Evolutionary conservation across 331 rosid species (phyloP).

Genomic region (Pyracantha coccinea): DNA sequence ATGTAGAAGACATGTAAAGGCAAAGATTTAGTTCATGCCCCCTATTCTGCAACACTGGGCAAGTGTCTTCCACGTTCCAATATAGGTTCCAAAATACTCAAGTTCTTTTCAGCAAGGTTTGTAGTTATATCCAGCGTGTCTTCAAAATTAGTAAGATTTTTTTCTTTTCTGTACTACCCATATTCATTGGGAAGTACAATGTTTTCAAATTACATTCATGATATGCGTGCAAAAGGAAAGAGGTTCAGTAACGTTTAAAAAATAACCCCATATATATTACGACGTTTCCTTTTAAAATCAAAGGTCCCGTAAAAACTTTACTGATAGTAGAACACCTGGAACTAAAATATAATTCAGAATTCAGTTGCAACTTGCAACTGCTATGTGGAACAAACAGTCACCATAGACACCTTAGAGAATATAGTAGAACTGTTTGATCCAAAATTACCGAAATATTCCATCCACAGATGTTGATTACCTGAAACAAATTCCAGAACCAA

Average conservation of each 20-base stretch:
- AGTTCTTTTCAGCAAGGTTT: background rate
- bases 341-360: background rate
- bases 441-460: constrained; percentile 8
- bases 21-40: background rate
- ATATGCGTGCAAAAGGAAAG: background rate
- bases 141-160: background rate
- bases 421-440: constrained; percentile 1
- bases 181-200: background rate
- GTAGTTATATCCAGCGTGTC: background rate
- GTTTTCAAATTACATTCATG: background rate
- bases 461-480: constrained; percentile 41
- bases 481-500: constrained; percentile 79
- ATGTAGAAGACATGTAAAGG: background rate
- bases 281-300: background rate
- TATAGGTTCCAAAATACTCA: background rate
- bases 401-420: background rate
- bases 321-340: background rate
- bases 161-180: background rate
- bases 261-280: background rate
- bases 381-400: background rate
- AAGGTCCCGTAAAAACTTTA: background rate
- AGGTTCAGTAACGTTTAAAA: background rate
- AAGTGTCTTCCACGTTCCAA: background rate
- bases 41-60: background rate
- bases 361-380: background rate